Percentiles rank a stretch among this genome's conserved stretches.
phyloP scores from a whole-genome alignment of 768 basidiomycete species.

The Sporobolomyces pararoseus region DNA sequence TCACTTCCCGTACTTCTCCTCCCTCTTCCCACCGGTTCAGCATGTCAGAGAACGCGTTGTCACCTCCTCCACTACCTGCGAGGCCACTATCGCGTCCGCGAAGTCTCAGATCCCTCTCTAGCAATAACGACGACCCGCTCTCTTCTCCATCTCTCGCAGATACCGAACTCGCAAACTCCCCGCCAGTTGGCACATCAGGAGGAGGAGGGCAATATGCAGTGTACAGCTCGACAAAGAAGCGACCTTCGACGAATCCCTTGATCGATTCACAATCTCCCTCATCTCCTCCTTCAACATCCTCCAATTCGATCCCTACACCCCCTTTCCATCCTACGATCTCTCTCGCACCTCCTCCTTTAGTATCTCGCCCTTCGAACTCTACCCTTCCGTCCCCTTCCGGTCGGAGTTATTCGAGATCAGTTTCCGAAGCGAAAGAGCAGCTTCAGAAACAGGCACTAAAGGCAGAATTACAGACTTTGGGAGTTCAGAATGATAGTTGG shows the following conservation, averaged over 20 bases:
- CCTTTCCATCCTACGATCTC: slow-evolving; percentile 27
- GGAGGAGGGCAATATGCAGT: slow-evolving; percentile 5
- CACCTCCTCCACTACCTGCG: slow-evolving; percentile 10
- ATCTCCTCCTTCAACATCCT: not conserved
- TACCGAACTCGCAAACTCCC: not conserved
- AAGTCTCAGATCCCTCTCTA: slow-evolving; percentile 3
- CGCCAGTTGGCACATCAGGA: not conserved
- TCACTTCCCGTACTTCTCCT: not conserved
- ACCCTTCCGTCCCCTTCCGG: slow-evolving; percentile 15
- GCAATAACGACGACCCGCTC: slow-evolving; percentile 11
- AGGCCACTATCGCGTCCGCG: slow-evolving; percentile 5
- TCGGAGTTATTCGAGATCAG: slow-evolving; percentile 18
- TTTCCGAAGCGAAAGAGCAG: slow-evolving; percentile 46
- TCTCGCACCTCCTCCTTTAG: slow-evolving; percentile 27
- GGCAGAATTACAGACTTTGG: slow-evolving; percentile 65
- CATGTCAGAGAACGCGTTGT: not conserved
- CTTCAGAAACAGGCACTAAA: slow-evolving; percentile 70
- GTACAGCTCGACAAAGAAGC: slow-evolving; percentile 1
- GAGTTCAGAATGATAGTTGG: slow-evolving; percentile 61
- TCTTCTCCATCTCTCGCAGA: not conserved
- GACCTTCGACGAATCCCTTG: not conserved
- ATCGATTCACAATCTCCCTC: not conserved
- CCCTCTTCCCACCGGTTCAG: not conserved
- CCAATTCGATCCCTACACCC: slow-evolving; percentile 7
- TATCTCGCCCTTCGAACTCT: slow-evolving; percentile 35